phyloP scores from a whole-genome alignment of 2,329 filamentous ascomycete species.

The Fusarium equiseti region DNA sequence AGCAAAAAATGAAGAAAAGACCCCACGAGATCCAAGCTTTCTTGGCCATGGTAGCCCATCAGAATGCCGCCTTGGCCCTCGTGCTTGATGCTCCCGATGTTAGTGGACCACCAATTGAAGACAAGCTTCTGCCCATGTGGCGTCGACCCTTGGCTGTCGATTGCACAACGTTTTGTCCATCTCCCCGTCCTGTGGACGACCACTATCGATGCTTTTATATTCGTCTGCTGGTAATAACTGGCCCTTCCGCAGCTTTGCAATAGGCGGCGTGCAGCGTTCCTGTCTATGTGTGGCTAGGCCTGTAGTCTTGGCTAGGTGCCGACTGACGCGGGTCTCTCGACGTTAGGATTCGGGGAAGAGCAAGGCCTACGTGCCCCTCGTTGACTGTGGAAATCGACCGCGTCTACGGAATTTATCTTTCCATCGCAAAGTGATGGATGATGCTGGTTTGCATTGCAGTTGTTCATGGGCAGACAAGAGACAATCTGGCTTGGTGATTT shows the following conservation, averaged over 20 bases:
- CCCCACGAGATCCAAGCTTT: constrained; percentile 30
- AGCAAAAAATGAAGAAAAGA: constrained; percentile 8
- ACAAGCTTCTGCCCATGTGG: constrained; percentile 48
- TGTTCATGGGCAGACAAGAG: constrained; percentile 25
- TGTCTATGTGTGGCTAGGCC: constrained; percentile 37
- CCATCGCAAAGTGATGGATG: constrained; percentile 28
- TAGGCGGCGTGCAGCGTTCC: constrained; percentile 35
- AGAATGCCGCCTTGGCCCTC: constrained; percentile 47
- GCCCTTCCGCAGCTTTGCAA: constrained; percentile 24
- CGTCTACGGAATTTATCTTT: constrained; percentile 15
- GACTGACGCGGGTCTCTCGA: constrained; percentile 17
- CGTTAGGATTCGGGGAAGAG: constrained; percentile 11
- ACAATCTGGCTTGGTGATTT: constrained; percentile 24
- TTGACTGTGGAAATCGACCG: constrained; percentile 33
- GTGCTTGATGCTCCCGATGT: constrained; percentile 48
- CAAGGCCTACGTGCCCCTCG: constrained; percentile 31
- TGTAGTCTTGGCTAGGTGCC: constrained; percentile 21
- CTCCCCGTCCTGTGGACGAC: constrained; percentile 11
- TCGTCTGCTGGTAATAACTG: constrained; percentile 21
- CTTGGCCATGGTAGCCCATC: constrained; percentile 47
- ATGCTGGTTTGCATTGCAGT: constrained; percentile 38
- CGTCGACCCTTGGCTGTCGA: constrained; percentile 44
- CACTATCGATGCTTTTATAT: constrained; percentile 19
- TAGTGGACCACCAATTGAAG: constrained; percentile 51
- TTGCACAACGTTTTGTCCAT: constrained; percentile 26